These are phyloP conservation scores for Mycosarcoma maydis DNA, from an alignment of 1,284 basidiomycete species.

Conservation along the genomic window DNA sequence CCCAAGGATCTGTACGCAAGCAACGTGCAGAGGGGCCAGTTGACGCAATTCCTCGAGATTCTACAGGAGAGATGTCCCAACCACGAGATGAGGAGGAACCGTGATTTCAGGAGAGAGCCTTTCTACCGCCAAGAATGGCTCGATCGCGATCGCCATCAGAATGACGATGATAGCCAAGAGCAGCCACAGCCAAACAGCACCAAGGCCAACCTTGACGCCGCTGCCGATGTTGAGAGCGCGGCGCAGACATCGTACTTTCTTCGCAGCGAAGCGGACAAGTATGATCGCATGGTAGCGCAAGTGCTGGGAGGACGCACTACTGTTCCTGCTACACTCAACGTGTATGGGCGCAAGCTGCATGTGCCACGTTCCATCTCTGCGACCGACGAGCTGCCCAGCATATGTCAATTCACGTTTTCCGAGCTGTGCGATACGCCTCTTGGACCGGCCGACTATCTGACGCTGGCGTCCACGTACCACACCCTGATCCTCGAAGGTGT, in stretches of 20 bases:
- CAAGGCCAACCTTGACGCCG: not conserved
- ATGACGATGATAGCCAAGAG: not conserved
- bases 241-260: constrained; percentile 45
- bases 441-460: constrained; percentile 78
- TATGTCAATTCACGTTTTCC: constrained; percentile 73
- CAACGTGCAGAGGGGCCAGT: constrained; percentile 75
- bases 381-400: constrained; percentile 55
- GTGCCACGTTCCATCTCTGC: constrained; percentile 70
- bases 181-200: not conserved
- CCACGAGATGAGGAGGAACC: constrained; percentile 70
- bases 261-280: constrained; percentile 39
- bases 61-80: constrained; percentile 75
- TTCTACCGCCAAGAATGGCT: constrained; percentile 45
- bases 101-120: constrained; percentile 68
- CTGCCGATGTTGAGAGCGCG: not conserved
- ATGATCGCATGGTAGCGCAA: constrained; percentile 10
- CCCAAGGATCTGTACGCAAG: constrained; percentile 78
- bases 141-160: constrained; percentile 25
- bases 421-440: constrained; percentile 76
- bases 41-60: constrained; percentile 73
- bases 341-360: constrained; percentile 71
- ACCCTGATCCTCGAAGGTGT: constrained; percentile 74
- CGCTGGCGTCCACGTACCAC: constrained; percentile 73
- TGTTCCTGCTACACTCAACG: constrained; percentile 60
- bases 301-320: constrained; percentile 19